phyloP scores from a whole-genome alignment of 257 asterid genomes.

The Eucommia ulmoides region DNA sequence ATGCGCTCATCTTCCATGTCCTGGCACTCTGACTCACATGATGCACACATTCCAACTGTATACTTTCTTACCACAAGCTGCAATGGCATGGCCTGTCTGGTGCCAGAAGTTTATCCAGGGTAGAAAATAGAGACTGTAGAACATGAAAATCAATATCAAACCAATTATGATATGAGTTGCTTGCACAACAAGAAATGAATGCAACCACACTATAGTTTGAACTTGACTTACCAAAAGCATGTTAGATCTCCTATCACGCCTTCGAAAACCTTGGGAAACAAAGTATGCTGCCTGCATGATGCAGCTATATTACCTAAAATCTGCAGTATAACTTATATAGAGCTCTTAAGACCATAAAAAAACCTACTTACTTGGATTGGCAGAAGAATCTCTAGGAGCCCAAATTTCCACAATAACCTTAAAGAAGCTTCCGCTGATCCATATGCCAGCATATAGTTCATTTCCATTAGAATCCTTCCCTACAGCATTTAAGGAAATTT shows the following conservation, averaged over 20 bases:
- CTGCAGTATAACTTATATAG: not conserved
- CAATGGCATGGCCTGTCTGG: conserved; percentile 83
- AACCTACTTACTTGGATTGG: conserved; percentile 57
- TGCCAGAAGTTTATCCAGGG: conserved; percentile 69
- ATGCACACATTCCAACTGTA: not conserved
- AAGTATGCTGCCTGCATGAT: conserved; percentile 71
- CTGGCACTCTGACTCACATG: not conserved
- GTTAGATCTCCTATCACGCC: conserved; percentile 71
- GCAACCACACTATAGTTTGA: not conserved
- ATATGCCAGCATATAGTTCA: conserved; percentile 83
- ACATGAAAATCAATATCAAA: not conserved
- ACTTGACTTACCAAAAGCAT: conserved; percentile 66
- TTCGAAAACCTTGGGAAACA: conserved; percentile 47
- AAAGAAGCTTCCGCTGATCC: conserved; percentile 86
- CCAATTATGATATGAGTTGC: not conserved
- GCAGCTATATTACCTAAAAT: conserved; percentile 7
- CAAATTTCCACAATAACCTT: conserved; percentile 72
- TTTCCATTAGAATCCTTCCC: conserved; percentile 94
- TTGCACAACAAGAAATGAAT: too few relatives aligned
- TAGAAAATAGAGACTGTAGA: conserved; percentile 66
- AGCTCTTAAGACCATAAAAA: not conserved
- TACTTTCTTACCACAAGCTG: conserved; percentile 65
- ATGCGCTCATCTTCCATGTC: not conserved
- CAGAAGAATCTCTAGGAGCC: conserved; percentile 63
- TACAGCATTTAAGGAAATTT: conserved; percentile 10